These are phyloP conservation scores for Phyllosticta citribraziliensis DNA, from an alignment of 2,329 filamentous ascomycete genomes.

Conservation along the genomic window DNA sequence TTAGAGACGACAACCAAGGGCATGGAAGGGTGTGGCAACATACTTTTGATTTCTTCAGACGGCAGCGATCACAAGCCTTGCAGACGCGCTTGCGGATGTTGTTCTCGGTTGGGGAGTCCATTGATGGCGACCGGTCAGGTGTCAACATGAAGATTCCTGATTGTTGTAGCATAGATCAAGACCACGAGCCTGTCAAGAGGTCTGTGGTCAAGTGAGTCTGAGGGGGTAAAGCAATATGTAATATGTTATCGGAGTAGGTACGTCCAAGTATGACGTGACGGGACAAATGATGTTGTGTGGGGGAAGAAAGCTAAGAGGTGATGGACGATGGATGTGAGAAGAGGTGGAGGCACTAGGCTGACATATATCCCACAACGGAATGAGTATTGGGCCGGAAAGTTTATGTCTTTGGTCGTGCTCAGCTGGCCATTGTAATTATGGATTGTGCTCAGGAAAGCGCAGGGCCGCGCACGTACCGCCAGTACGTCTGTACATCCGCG, in stretches of 20 bases:
- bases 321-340: background rate
- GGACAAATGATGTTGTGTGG: conserved; percentile 20
- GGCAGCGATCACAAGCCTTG: conserved; percentile 57
- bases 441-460: conserved; percentile 10
- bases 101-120: conserved; percentile 31
- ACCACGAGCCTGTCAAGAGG: background rate
- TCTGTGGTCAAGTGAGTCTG: background rate
- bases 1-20: background rate
- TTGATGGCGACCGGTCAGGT: conserved; percentile 24
- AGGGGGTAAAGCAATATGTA: background rate
- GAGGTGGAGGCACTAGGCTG: conserved; percentile 6
- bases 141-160: conserved; percentile 1
- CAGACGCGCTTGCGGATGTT: conserved; percentile 52
- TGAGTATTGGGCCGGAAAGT: conserved; percentile 10
- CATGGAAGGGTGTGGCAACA: conserved; percentile 9
- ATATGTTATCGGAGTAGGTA: background rate
- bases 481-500: conserved; percentile 11
- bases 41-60: conserved; percentile 58
- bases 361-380: conserved; percentile 8
- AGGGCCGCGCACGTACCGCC: conserved; percentile 9
- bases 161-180: background rate
- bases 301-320: background rate
- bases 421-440: conserved; percentile 11
- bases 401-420: conserved; percentile 7
- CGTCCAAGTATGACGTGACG: background rate